A percentile compares a stretch with the other conserved stretches of the same genome.
These are phyloP conservation scores for Morella rubra DNA, from an alignment of 306 rosid genomes.

Conservation along the genomic window DNA sequence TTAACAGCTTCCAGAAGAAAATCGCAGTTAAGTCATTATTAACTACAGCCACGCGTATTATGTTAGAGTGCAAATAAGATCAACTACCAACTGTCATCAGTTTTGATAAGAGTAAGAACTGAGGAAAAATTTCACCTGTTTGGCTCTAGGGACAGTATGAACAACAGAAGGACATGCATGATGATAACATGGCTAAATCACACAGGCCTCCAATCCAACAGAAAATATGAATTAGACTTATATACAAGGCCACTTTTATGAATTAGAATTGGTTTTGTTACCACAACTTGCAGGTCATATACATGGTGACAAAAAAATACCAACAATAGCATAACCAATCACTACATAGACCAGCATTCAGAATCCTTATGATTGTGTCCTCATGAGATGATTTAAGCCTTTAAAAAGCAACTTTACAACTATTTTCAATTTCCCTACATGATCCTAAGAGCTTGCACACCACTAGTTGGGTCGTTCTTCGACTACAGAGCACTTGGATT, in stretches of 20 bases:
- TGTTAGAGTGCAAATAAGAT: neutral
- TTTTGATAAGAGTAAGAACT: neutral
- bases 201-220: neutral
- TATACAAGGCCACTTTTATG: neutral
- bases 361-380: neutral
- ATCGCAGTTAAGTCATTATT: neutral
- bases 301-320: neutral
- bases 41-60: neutral
- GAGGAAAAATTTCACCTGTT: neutral
- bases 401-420: neutral
- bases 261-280: neutral
- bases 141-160: neutral
- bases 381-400: neutral
- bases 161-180: neutral
- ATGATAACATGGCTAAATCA: neutral
- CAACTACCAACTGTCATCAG: neutral
- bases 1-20: conserved; percentile 6
- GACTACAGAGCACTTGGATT: neutral
- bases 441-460: neutral
- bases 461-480: neutral
- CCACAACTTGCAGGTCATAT: neutral
- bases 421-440: neutral
- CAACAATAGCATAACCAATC: neutral
- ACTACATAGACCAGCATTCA: neutral
- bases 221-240: neutral